A percentile compares a stretch with the other conserved stretches of the same genome.
These are phyloP conservation scores for Xylaria flabelliformis DNA, from an alignment of 495 filamentous ascomycete genomes.

Conservation along the genomic window DNA sequence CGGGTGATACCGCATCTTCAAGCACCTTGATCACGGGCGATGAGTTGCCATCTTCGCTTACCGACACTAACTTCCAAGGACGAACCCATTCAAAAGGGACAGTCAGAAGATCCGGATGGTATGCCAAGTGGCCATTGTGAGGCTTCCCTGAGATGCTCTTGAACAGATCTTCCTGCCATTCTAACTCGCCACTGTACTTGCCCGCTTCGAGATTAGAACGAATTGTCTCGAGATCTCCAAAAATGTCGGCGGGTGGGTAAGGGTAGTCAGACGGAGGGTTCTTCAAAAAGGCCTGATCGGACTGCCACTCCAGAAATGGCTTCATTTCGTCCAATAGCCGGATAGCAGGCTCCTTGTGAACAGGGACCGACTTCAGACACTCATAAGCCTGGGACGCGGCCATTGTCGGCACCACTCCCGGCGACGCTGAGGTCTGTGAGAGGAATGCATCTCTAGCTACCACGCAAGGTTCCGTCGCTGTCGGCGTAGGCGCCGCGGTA, in stretches of 20 bases:
- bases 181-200: constrained; percentile 44
- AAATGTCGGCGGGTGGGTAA: constrained; percentile 45
- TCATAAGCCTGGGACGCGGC: constrained; percentile 44
- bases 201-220: constrained; percentile 37
- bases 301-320: constrained; percentile 49
- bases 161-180: constrained; percentile 41
- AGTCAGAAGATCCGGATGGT: constrained; percentile 44
- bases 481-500: constrained; percentile 16
- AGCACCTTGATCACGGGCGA: constrained; percentile 40
- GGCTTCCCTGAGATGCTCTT: constrained; percentile 33
- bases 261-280: constrained; percentile 47
- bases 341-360: constrained; percentile 41
- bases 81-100: constrained; percentile 38
- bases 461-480: constrained; percentile 16
- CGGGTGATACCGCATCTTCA: constrained; percentile 25
- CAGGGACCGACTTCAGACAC: constrained; percentile 47
- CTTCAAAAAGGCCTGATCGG: constrained; percentile 38
- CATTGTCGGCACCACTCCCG: constrained; percentile 33
- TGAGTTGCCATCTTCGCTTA: constrained; percentile 38
- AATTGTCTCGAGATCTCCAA: constrained; percentile 43
- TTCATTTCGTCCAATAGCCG: constrained; percentile 43
- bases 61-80: constrained; percentile 34
- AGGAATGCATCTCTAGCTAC: constrained; percentile 20
- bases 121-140: constrained; percentile 48
- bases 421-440: neutral